A percentile compares a stretch with the other conserved stretches of the same genome.
phyloP scores from a whole-genome alignment of 371 early-diverging fungal genomes.

The Umbelopsis sp. region DNA sequence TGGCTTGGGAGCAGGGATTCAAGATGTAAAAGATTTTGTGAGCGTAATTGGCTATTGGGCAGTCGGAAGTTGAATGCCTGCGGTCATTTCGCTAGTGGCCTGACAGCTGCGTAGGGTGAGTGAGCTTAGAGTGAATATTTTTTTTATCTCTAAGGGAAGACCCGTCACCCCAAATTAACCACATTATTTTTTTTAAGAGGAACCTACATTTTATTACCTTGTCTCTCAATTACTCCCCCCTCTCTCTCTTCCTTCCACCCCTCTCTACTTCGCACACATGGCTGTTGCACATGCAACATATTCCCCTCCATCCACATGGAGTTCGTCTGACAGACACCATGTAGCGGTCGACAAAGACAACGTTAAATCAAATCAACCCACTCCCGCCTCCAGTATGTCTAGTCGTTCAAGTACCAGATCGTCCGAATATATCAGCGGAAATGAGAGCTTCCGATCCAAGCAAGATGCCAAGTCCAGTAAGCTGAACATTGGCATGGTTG shows the following conservation, averaged over 20 bases:
- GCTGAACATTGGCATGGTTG: not conserved
- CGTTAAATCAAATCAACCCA: constrained; percentile 12
- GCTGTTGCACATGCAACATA: constrained; percentile 18
- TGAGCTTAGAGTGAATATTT: not conserved
- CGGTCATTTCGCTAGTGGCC: constrained; percentile 18
- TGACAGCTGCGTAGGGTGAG: not conserved
- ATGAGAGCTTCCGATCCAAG: not conserved
- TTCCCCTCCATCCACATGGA: constrained; percentile 9
- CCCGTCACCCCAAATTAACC: constrained; percentile 3
- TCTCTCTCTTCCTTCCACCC: not conserved
- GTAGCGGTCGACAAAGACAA: not conserved
- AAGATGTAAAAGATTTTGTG: not conserved
- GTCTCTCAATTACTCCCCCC: not conserved
- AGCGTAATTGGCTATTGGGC: constrained; percentile 18
- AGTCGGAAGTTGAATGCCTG: constrained; percentile 10
- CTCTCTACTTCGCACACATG: not conserved
- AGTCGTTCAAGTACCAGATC: constrained; percentile 18
- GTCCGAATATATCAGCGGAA: not conserved
- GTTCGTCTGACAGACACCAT: constrained; percentile 4
- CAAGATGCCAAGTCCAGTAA: constrained; percentile 9
- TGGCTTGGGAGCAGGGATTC: not conserved
- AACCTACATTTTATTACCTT: not conserved
- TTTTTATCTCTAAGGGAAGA: not conserved
- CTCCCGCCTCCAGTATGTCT: constrained; percentile 10
- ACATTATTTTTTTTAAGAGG: not conserved